A percentile compares a stretch with the other conserved stretches of the same genome.
phyloP scores from a whole-genome alignment of 768 basidiomycete genomes.

The Hortiboletus flavorubellus region DNA sequence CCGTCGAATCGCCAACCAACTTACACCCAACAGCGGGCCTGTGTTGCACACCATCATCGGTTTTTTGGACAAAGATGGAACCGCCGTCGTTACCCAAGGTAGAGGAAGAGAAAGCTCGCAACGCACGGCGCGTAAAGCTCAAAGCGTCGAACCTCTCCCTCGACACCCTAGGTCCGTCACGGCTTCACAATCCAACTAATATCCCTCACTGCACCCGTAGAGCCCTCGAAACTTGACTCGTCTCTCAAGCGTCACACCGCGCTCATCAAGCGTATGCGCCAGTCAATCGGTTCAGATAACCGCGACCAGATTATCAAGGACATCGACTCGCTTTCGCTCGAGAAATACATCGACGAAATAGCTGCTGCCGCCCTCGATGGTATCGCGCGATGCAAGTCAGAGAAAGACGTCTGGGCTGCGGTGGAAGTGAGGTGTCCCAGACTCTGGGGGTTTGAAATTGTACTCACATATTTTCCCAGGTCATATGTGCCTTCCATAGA shows the following conservation, averaged over 20 bases:
- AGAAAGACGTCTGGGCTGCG: conserved; percentile 88
- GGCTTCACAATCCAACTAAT: neutral
- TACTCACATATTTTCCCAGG: conserved; percentile 40
- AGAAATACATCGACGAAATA: conserved; percentile 96
- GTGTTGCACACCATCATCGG: conserved; percentile 1
- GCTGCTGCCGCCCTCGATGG: conserved; percentile 87
- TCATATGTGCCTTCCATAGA: conserved; percentile 85
- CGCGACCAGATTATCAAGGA: conserved; percentile 90
- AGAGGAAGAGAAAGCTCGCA: conserved; percentile 52
- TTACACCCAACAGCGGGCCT: neutral
- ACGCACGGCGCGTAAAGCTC: conserved; percentile 55
- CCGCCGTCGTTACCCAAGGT: conserved; percentile 29
- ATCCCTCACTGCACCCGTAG: conserved; percentile 36
- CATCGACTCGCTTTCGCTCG: conserved; percentile 82
- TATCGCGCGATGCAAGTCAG: conserved; percentile 81
- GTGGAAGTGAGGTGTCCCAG: conserved; percentile 65
- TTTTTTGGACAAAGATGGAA: conserved; percentile 24
- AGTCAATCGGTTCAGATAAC: conserved; percentile 79
- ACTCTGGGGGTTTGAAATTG: neutral
- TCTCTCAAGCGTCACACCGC: conserved; percentile 96
- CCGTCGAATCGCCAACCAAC: conserved; percentile 10
- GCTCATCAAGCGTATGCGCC: conserved; percentile 89
- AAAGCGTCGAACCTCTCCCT: conserved; percentile 54
- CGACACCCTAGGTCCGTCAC: conserved; percentile 44
- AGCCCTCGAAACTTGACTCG: conserved; percentile 79